phyloP scores from a whole-genome alignment of 345 rosid genomes.

The Populus euphratica region DNA sequence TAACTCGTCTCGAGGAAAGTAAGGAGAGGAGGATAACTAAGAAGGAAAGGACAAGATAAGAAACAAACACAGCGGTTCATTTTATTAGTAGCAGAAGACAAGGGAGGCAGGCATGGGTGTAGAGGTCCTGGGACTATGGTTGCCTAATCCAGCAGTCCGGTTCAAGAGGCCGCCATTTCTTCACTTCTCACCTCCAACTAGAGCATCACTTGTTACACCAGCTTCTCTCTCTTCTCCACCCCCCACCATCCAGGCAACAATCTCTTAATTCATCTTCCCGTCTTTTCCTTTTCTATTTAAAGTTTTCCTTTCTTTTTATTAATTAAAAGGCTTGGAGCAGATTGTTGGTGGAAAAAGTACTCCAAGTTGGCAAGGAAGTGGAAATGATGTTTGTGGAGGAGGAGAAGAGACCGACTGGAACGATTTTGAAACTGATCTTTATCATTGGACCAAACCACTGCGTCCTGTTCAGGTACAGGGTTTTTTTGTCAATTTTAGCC shows the following conservation, averaged over 20 bases:
- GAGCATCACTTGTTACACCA: constrained; percentile 34
- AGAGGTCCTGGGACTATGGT: constrained; percentile 17
- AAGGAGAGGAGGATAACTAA: too few relatives aligned
- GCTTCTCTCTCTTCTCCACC: constrained; percentile 44
- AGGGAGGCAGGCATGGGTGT: background rate
- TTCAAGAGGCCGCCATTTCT: background rate
- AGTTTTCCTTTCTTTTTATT: background rate
- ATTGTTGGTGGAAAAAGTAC: constrained; percentile 55
- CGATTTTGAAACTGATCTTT: constrained; percentile 72
- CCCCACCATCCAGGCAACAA: constrained; percentile 55
- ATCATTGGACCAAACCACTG: constrained; percentile 58
- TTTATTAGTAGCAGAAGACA: background rate
- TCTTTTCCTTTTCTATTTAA: background rate
- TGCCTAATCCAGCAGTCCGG: background rate
- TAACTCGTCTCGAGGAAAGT: background rate
- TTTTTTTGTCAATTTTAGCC: background rate
- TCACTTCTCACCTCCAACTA: background rate
- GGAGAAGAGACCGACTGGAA: constrained; percentile 59
- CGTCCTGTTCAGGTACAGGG: constrained; percentile 76
- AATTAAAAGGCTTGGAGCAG: constrained; percentile 29
- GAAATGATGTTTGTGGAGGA: constrained; percentile 27
- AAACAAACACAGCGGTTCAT: background rate
- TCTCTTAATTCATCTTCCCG: background rate
- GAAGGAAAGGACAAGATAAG: background rate
- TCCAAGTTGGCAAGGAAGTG: constrained; percentile 36